These are phyloP conservation scores for Alternaria atra DNA, from an alignment of 2,329 filamentous ascomycete species.

Conservation along the genomic window DNA sequence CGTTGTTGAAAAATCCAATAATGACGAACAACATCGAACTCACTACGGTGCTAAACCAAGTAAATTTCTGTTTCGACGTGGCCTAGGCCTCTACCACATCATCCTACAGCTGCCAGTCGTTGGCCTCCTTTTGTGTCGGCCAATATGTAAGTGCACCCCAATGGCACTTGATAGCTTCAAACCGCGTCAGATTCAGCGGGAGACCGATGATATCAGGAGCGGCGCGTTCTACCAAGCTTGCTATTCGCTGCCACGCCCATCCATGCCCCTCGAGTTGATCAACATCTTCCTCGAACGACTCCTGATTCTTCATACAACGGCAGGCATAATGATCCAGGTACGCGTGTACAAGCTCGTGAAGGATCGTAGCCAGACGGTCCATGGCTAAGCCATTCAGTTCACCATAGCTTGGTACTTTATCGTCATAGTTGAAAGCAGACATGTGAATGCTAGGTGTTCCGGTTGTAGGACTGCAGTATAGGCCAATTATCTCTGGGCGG, in stretches of 20 bases:
- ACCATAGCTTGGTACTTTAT: no score
- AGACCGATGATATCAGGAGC: neutral
- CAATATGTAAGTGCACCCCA: no score
- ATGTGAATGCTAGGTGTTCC: no score
- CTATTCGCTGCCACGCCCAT: neutral
- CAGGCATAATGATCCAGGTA: neutral
- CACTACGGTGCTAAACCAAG: no score
- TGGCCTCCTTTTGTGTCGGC: no score
- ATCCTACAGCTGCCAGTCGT: no score
- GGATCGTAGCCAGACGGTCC: neutral
- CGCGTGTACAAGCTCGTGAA: neutral
- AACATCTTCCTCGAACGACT: neutral
- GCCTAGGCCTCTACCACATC: no score
- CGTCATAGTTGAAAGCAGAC: neutral
- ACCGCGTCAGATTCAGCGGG: neutral
- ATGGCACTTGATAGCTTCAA: neutral
- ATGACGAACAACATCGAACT: neutral
- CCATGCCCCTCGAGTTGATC: neutral
- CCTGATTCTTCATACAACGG: rapidly evolving
- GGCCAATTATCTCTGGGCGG: neutral
- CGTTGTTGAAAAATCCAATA: neutral
- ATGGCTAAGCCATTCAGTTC: neutral
- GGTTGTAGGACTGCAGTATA: neutral
- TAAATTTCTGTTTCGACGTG: no score
- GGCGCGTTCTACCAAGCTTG: neutral